phyloP scores from a whole-genome alignment of 129 eudicot species.

The Cynara cardunculus region DNA sequence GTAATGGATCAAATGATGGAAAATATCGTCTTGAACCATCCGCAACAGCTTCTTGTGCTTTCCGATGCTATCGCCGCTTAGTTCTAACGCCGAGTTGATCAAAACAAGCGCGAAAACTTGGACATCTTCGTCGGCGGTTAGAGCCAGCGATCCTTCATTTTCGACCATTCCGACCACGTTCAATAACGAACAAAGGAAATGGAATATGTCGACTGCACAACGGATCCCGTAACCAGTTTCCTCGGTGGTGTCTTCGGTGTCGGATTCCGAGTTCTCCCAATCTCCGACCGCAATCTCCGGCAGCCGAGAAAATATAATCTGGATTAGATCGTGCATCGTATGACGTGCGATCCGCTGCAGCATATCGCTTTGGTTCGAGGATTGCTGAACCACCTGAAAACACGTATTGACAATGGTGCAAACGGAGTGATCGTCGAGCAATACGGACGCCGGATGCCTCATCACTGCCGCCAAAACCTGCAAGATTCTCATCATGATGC shows the following conservation, averaged over 20 bases:
- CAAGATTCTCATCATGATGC: slow-evolving; percentile 67
- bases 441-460: slow-evolving; percentile 55
- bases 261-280: slow-evolving; percentile 72
- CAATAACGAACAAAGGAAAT: slow-evolving; percentile 72
- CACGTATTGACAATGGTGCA: slow-evolving; percentile 84
- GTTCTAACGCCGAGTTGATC: slow-evolving; percentile 69
- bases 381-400: slow-evolving; percentile 81
- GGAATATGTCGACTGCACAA: slow-evolving; percentile 79
- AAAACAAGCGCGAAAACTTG: slow-evolving; percentile 74
- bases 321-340: slow-evolving; percentile 80
- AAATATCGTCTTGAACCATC: slow-evolving; percentile 79
- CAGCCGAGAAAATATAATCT: slow-evolving; percentile 52
- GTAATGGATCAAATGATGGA: slow-evolving; percentile 81
- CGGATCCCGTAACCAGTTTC: slow-evolving; percentile 62
- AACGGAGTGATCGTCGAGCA: slow-evolving; percentile 61
- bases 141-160: slow-evolving; percentile 44
- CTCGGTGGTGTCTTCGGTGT: slow-evolving; percentile 50
- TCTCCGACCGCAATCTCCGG: slow-evolving; percentile 64
- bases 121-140: slow-evolving; percentile 62
- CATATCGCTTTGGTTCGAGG: slow-evolving; percentile 58
- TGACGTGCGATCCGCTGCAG: slow-evolving; percentile 59
- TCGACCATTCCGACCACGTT: slow-evolving; percentile 69
- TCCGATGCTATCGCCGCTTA: slow-evolving; percentile 67
- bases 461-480: slow-evolving; percentile 47
- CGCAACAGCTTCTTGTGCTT: slow-evolving; percentile 70